Evolutionary conservation across 441 rosid species (phyloP).

Genomic region (Populus hybrid): DNA sequence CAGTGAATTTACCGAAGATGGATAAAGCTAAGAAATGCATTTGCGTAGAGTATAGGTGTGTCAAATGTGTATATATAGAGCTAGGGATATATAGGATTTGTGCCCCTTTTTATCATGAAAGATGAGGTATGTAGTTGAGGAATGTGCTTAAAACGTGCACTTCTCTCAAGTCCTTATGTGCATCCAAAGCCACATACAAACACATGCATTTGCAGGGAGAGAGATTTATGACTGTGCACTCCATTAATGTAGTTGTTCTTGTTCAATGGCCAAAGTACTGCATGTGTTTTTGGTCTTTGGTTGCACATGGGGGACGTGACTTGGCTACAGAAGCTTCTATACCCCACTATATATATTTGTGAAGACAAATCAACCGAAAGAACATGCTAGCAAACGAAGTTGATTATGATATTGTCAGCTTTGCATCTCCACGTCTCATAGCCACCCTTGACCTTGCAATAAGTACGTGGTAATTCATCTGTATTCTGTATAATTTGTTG

Average conservation of each 20-base stretch:
- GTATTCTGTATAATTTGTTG: no score
- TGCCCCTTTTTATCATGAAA: conserved; percentile 5
- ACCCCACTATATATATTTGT: neutral
- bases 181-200: neutral
- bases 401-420: neutral
- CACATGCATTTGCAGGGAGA: neutral
- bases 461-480: no score
- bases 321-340: neutral
- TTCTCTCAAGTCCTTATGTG: neutral
- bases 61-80: neutral
- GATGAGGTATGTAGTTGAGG: conserved; percentile 3
- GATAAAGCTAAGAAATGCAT: neutral
- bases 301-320: neutral
- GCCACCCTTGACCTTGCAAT: no score
- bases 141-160: conserved; percentile 17
- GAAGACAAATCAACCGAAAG: conserved; percentile 1
- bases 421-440: neutral
- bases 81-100: conserved; percentile 5
- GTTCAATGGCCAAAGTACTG: neutral
- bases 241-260: neutral
- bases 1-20: neutral
- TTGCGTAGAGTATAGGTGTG: neutral
- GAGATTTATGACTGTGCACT: neutral
- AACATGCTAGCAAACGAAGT: neutral
- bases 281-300: neutral